These are phyloP conservation scores for Alternaria dauci DNA, from an alignment of 2,329 filamentous ascomycete species.

Conservation along the genomic window DNA sequence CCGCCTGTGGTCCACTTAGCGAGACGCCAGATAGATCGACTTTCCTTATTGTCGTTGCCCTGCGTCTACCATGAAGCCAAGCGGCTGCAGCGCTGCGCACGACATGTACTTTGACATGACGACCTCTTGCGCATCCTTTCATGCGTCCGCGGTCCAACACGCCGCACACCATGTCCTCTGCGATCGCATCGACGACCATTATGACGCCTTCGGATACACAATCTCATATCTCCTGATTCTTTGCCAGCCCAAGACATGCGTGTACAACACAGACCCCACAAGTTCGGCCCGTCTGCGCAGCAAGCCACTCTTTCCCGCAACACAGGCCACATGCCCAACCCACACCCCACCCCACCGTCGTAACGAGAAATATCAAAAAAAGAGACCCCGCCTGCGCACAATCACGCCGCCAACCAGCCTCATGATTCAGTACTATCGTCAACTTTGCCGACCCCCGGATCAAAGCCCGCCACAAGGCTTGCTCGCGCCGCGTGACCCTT, in stretches of 20 bases:
- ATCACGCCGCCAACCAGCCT: constrained; percentile 2
- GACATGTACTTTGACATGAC: not conserved
- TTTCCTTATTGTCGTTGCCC: constrained; percentile 11
- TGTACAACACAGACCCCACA: constrained; percentile 4
- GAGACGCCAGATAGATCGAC: constrained; percentile 1
- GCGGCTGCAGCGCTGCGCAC: constrained; percentile 15
- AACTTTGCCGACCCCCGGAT: constrained; percentile 13
- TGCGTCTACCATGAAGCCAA: constrained; percentile 9
- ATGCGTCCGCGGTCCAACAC: not conserved
- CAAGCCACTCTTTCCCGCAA: constrained; percentile 5
- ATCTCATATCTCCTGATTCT: constrained; percentile 1
- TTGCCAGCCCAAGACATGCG: not conserved
- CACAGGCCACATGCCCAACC: constrained; percentile 1
- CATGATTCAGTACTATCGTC: not conserved
- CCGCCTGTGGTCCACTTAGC: constrained; percentile 2
- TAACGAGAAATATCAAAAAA: constrained; percentile 1
- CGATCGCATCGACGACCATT: not conserved
- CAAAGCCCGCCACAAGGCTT: constrained; percentile 1
- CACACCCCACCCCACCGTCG: constrained; percentile 5
- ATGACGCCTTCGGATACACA: not conserved
- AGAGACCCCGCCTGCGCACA: constrained; percentile 3
- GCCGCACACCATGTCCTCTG: constrained; percentile 3
- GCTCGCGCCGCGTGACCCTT: constrained; percentile 13
- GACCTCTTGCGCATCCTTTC: constrained; percentile 3
- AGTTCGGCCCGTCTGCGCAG: constrained; percentile 14